Base-by-base conservation (phyloP, 1,139 yeast genomes). In the Taphrina sp. region DNA sequence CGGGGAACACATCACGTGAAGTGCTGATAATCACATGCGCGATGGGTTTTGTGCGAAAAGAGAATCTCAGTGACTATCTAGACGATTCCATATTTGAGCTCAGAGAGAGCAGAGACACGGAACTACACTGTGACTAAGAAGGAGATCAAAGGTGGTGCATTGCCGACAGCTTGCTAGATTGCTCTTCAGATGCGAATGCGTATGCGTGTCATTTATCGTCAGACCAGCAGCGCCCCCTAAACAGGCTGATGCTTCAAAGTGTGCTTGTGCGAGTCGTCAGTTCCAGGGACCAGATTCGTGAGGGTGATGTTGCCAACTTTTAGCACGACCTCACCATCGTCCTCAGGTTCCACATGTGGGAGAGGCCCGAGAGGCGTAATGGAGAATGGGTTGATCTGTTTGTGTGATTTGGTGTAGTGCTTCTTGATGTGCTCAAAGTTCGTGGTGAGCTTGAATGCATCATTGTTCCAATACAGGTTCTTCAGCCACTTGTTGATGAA, bases 311-410 rank as follows among this genome's bases (percentile, higher is more conserved):
- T 49, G 23, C 54, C 54, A 29, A 49, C 43, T 29, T 49, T 49
- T 24, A 49, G 41, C 26, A 49, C n/a, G 34, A 49, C 54, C 37
- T 43, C 56, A 16, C 46, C 46, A 19, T 47, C 51, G 28, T 60
- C 61, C 51, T 59, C 53, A 16, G 79, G 77, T 61, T 74, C 67
- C 60, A 88, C 85, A 65, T 86, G 72, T 36, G 95, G 95, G 46
- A 83, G 65, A 17, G 98, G 98, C 2, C 98, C 98, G 42, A 84
- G 67, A 5, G 97, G 95, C 1, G 96, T 85, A 62, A 92, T 84
- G 1, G 85, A 83, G 61, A 76, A 72, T 5, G 95, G 96, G 68
- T 92, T 92, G 69, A 88, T 84, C 54, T 77, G 77, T 55, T 78
- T 69, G 69, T 90, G 97, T 20, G 94, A 82, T 70, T 61, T 69